Evolutionary conservation across 1,284 basidiomycete species (phyloP), one percentile per base, ranked within the genome.

Genomic region (Rhodotorula sp.): DNA sequence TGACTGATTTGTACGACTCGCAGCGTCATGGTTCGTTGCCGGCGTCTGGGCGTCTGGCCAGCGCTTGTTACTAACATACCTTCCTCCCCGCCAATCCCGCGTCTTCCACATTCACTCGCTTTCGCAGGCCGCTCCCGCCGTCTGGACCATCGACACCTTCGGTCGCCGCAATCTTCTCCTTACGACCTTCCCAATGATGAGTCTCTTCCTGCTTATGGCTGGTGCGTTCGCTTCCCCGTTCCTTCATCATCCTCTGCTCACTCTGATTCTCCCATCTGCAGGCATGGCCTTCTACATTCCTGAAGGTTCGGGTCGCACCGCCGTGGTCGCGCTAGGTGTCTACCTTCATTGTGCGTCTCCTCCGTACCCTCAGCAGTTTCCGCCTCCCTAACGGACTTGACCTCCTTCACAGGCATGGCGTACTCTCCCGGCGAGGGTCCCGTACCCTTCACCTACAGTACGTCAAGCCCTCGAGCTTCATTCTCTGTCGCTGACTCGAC

Each of bases 101-200:
- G 10, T 27, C 46, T 50, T 48, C 22, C 46, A 10, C 48, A 3
- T 12, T 51, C 27, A 1, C 6, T 21, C 32, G 3, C 44, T 4
- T 58, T 25, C 13, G 4, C 41, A 29, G 48, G 81, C 80, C 29
- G 75, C 77, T 29, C 81, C 81, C 1, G 80, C 62, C 12, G 37
- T 59, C n/a, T 69, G 37, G 34, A 55, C 68, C 1, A 60, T 70
- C 36, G 66, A 67, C 46, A 25, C 50, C n/a, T 46, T 21, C 17
- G 34, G 50, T n/a, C 71, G 83, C 41, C 75, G 83, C n/a, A 65
- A 76, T 37, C 71, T 82, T 36, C 75, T 81, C 21, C 74, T 81
- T 27, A 53, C 70, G 39, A 78, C 78, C 2, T 85, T 84, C 80
- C 84, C 84, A 1, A 64, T 81, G 69, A 84, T 85, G 84, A 79